Base-by-base conservation (phyloP, 2,329 filamentous ascomycete genomes). In the Calonectria honghensis region DNA sequence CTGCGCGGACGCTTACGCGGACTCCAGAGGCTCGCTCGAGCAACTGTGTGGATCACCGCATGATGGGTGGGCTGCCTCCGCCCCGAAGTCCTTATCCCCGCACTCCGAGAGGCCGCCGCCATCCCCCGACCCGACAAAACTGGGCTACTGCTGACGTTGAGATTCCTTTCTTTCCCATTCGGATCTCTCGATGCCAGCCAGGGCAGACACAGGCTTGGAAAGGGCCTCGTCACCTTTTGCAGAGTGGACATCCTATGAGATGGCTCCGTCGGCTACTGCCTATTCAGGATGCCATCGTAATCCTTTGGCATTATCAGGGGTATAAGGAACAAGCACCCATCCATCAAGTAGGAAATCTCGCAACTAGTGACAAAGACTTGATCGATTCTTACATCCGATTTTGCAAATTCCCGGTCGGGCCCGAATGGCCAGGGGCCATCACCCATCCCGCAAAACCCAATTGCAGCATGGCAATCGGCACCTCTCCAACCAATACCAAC, bases 1-100 rank as follows among this genome's bases (percentile, higher is more conserved):
- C 73, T 72, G 75, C 76, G 76, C 73, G 66, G 70, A 50, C 31
- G 71, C 68, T 78, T 69, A 78, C 76, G 76, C 75, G 76, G 76
- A 76, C 75, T 52, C 41, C 59, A 39, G 39, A 52, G 65, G 64
- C 65, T 54, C 39, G 29, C 27, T 11, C 11, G 20, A 20, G n/a
- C 16, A 37, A 66, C 70, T 73, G 66, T 76, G 73, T 35, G 57
- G 2, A 63, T 63, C 57, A 63, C 39, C 35, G 10, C 57, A 59
- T 54, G 29, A 18, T 64, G 35, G 54, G 64, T 63, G 68, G 64
- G 73, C 59, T 76, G 54, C 66, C 74, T 76, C 72, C 59, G 52
- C 9, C 18, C 18, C 39, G 54, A 57, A 65, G 14, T 63, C 24
- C 69, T 57, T 48, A 57, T 59, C 63, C 70, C 70, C 70, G 63